phyloP scores from a whole-genome alignment of 108 stramenopile genomes.

The Asterionellopsis glacialis region DNA sequence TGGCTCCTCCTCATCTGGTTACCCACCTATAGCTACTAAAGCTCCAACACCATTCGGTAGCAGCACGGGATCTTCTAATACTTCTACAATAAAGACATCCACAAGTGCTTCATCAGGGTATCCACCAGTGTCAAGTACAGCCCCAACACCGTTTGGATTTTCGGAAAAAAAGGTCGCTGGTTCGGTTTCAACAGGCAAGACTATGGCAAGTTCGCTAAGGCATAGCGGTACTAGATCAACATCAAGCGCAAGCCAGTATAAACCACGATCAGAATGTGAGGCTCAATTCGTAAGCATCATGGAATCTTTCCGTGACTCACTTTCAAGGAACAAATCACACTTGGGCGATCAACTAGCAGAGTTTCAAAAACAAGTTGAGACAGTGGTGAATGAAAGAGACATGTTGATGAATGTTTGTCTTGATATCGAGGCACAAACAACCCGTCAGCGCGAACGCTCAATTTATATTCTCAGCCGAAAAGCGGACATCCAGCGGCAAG shows the following conservation, averaged over 20 bases:
- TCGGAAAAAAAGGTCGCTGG: too few species aligned
- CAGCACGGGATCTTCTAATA: slow-evolving; percentile 8
- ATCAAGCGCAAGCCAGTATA: too few species aligned
- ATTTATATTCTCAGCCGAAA: not conserved
- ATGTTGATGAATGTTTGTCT: not conserved
- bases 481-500: slow-evolving; percentile 9
- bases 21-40: slow-evolving; percentile 48
- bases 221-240: not conserved
- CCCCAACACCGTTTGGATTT: slow-evolving; percentile 1
- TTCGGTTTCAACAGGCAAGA: too few species aligned
- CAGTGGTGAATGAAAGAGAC: not conserved
- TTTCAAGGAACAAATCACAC: too few species aligned
- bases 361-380: not conserved
- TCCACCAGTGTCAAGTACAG: slow-evolving; percentile 51
- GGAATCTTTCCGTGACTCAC: too few species aligned
- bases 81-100: not conserved
- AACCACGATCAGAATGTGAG: too few species aligned
- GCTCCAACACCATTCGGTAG: slow-evolving; percentile 21
- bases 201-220: too few species aligned
- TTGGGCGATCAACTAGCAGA: not conserved
- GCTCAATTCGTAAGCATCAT: too few species aligned
- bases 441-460: not conserved
- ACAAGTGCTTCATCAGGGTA: slow-evolving; percentile 14
- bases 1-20: slow-evolving; percentile 6
- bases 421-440: not conserved